phyloP scores from a whole-genome alignment of 2,329 filamentous ascomycete genomes.

The Nannizziopsis barbatae region DNA sequence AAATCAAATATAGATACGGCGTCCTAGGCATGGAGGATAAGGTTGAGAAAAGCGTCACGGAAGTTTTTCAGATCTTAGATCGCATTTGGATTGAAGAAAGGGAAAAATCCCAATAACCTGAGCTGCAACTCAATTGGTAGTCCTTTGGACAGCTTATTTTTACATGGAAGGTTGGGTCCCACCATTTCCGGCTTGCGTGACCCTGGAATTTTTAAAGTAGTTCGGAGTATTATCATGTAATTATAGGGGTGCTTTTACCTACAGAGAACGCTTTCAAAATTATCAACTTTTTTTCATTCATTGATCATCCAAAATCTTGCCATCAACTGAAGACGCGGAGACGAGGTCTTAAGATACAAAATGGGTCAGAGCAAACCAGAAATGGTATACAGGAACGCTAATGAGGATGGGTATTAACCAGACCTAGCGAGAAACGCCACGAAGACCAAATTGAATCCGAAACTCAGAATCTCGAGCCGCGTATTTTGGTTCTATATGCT shows the following conservation, averaged over 20 bases:
- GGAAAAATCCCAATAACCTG: background rate
- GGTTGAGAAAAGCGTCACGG: conserved; percentile 69
- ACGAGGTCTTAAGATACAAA: conserved; percentile 1
- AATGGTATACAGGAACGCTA: conserved; percentile 2
- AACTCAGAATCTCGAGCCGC: conserved; percentile 25
- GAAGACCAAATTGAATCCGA: background rate
- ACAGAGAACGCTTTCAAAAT: background rate
- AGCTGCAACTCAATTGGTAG: conserved; percentile 6
- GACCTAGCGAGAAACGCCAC: background rate
- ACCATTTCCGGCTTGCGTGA: no score
- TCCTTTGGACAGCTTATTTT: no score
- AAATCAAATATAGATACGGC: conserved; percentile 82
- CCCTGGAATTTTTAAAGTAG: no score
- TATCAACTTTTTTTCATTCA: conserved; percentile 4
- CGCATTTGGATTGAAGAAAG: conserved; percentile 59
- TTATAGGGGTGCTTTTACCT: no score
- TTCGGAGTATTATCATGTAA: no score
- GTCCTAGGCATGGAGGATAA: conserved; percentile 55
- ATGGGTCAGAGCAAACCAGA: background rate
- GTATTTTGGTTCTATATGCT: conserved; percentile 56
- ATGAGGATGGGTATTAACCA: background rate
- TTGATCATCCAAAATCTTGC: conserved; percentile 8
- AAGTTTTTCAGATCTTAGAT: conserved; percentile 86
- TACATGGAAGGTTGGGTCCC: no score
- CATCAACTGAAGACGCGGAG: conserved; percentile 1